Percentiles rank a stretch among this genome's conserved stretches.
Evolutionary conservation across 768 basidiomycete species (phyloP).

Genomic region (Paxillus rubicundulus): DNA sequence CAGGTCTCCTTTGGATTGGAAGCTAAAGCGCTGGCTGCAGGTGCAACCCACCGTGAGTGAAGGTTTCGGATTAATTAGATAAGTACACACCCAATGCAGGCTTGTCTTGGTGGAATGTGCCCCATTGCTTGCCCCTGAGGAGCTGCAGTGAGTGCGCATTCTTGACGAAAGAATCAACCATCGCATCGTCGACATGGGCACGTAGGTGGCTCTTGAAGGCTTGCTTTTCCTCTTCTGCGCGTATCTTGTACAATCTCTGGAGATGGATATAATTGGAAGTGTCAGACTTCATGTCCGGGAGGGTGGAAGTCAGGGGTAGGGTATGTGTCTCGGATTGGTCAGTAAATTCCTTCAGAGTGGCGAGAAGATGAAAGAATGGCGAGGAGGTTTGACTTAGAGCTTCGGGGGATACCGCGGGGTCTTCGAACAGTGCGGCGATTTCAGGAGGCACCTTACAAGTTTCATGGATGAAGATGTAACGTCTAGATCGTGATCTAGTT

Average conservation of each 20-base stretch:
- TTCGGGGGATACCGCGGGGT: conserved; percentile 48
- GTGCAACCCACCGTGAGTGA: conserved; percentile 2
- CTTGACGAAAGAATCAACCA: conserved; percentile 73
- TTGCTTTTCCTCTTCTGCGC: conserved; percentile 67
- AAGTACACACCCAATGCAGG: conserved; percentile 44
- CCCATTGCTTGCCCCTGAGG: conserved; percentile 63
- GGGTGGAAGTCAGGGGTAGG: conserved; percentile 79
- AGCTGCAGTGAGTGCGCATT: conserved; percentile 74
- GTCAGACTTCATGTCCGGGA: conserved; percentile 96
- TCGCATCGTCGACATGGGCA: conserved; percentile 45
- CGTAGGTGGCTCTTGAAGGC: conserved; percentile 50
- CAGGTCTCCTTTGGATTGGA: conserved; percentile 53
- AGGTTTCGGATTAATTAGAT: not conserved
- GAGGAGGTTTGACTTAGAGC: conserved; percentile 45
- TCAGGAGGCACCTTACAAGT: conserved; percentile 60
- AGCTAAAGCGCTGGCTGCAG: conserved; percentile 40
- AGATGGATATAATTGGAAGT: conserved; percentile 80
- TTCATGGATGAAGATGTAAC: not conserved
- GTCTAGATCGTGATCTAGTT: conserved; percentile 4
- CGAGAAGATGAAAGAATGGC: conserved; percentile 77
- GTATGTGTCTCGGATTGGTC: conserved; percentile 52
- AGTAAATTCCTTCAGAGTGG: conserved; percentile 66
- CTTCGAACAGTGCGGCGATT: conserved; percentile 59
- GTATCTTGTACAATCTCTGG: conserved; percentile 79
- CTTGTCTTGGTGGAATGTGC: conserved; percentile 49